These are phyloP conservation scores for Paraconiothyrium sp. DNA, from an alignment of 2,329 filamentous ascomycete genomes.

Conservation along the genomic window DNA sequence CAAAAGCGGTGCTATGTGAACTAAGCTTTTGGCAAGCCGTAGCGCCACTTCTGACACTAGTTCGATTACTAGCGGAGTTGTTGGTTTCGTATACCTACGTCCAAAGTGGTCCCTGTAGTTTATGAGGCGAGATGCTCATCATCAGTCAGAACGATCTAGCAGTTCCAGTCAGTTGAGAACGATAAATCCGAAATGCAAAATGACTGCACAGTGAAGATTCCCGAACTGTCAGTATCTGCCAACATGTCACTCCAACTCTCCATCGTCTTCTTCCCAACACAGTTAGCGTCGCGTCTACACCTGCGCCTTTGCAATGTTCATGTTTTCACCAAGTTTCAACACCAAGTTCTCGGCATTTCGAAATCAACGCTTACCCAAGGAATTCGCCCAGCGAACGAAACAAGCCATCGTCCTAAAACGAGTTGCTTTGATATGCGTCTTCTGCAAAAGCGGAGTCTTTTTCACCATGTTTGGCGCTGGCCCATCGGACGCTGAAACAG, in stretches of 20 bases:
- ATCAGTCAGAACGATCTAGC: not conserved
- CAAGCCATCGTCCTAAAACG: not conserved
- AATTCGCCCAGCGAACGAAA: not conserved
- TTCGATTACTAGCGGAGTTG: not conserved
- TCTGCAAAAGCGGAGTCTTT: constrained; percentile 2
- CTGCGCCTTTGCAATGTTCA: not conserved
- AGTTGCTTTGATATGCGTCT: not conserved
- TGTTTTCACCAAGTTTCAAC: constrained; percentile 10
- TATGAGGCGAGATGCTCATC: not conserved
- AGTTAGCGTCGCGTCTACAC: constrained; percentile 4
- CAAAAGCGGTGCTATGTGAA: constrained; percentile 1
- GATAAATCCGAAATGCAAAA: not conserved
- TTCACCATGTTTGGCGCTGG: too few relatives aligned
- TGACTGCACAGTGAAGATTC: too few relatives aligned
- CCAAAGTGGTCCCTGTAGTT: not conserved
- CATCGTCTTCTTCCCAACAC: not conserved
- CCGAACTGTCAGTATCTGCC: too few relatives aligned
- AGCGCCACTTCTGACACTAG: not conserved
- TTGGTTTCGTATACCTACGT: not conserved
- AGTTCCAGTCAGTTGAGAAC: not conserved
- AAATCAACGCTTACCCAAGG: not conserved
- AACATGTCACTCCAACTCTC: not conserved
- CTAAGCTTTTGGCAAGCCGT: constrained; percentile 12
- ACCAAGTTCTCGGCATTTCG: constrained; percentile 13
- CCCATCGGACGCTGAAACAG: constrained; percentile 20